Evolutionary conservation across 257 asterid genomes (phyloP), one percentile per base, ranked within the genome.

Genomic region (Anisodus acutangulus): DNA sequence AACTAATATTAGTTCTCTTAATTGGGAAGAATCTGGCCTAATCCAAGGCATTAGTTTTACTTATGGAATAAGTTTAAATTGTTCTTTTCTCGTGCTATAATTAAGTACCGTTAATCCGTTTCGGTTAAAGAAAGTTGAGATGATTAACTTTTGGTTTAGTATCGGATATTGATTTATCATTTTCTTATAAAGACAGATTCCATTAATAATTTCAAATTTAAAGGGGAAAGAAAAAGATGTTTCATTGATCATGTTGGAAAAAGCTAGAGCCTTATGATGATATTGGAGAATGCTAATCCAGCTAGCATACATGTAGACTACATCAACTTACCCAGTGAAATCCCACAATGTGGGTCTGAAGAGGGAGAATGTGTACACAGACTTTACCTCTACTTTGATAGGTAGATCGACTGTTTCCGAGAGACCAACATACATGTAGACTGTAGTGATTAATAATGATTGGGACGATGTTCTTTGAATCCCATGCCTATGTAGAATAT

Each of bases 231-330:
- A 16, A 19, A 70, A 70, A 43, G n/a, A 45, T 45, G 39, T 4
- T 71, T 19, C 58, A 71, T 45, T 10, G 58, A 71, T 71, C 57
- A 70, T 70, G 79, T 43, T 43, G 79, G 31, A 41, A 37, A 68
- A 68, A 26, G 53, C 76, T 15, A 39, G 51, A 68, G 76, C 49
- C 47, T 68, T 68, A 68, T 54, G 59, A 54, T 54, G 59, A 54
- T 54, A 11, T 54, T 15, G 60, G 60, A 55, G 60, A 55, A 2
- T 55, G 60, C 60, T 55, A 55, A 55, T 13, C 60, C 60, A 70
- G 47, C 72, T 66, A 66, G 9, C 57, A 4, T 43, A 9, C 79
- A 70, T 70, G 57, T n/a, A 3, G 26, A 22, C 26, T 22, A 22
- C 26, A 22, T 0, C 26, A 22, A 22, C 26, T 0, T 22, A 22